phyloP scores from a whole-genome alignment of 768 basidiomycete genomes.

The Russula griseocarnosa region DNA sequence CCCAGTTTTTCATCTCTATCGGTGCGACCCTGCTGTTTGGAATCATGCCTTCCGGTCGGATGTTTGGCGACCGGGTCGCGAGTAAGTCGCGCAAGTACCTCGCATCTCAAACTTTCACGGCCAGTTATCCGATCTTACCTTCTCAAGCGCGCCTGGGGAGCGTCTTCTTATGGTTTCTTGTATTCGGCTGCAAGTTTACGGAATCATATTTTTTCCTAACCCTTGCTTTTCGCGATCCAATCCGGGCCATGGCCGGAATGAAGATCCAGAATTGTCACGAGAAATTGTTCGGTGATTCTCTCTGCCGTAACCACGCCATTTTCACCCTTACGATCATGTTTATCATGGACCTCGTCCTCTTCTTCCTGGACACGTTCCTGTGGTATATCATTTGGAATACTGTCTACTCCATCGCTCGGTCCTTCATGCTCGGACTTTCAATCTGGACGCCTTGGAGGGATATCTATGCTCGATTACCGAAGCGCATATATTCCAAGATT shows the following conservation, averaged over 20 bases:
- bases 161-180: slow-evolving; percentile 78
- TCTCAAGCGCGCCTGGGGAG: slow-evolving; percentile 70
- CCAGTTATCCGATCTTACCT: slow-evolving; percentile 77
- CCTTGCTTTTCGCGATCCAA: slow-evolving; percentile 88
- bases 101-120: slow-evolving; percentile 97
- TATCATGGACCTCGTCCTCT: slow-evolving; percentile 93
- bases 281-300: slow-evolving; percentile 73
- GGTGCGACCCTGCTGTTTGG: slow-evolving; percentile 83
- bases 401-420: slow-evolving; percentile 82
- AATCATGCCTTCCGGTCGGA: slow-evolving; percentile 90
- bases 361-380: slow-evolving; percentile 98
- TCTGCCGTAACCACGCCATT: slow-evolving; percentile 91
- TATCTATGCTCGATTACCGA: slow-evolving; percentile 92
- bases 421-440: slow-evolving; percentile 86
- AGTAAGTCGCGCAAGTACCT: slow-evolving; percentile 96
- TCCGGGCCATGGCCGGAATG: slow-evolving; percentile 95
- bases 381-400: slow-evolving; percentile 99
- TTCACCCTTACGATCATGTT: slow-evolving; percentile 98
- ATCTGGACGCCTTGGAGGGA: slow-evolving; percentile 99
- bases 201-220: slow-evolving; percentile 99
- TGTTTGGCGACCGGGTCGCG: slow-evolving; percentile 98
- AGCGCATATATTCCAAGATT: slow-evolving; percentile 94
- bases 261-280: slow-evolving; percentile 88
- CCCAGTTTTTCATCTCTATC: slow-evolving; percentile 93
- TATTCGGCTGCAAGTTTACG: slow-evolving; percentile 94